phyloP scores from a whole-genome alignment of 1,284 basidiomycete genomes.

The Ustilago sp. region DNA sequence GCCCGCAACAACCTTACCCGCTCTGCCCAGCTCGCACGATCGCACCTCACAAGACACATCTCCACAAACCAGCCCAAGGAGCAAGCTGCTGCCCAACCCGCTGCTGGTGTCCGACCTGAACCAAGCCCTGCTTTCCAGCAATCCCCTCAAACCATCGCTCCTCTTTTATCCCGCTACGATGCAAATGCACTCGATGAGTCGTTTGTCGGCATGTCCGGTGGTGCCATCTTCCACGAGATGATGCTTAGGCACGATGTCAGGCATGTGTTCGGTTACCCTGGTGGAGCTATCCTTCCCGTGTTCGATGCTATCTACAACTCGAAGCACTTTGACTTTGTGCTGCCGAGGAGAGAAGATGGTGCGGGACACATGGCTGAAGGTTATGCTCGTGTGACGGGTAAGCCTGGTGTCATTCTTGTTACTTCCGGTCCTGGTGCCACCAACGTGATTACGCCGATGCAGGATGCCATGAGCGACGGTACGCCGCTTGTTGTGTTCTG shows the following conservation, averaged over 20 bases:
- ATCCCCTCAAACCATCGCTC: constrained; percentile 43
- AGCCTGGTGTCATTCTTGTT: constrained; percentile 96
- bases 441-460: constrained; percentile 97
- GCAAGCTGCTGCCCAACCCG: constrained; percentile 52
- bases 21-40: constrained; percentile 32
- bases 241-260: constrained; percentile 97
- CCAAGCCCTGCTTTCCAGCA: constrained; percentile 67
- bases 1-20: constrained; percentile 48
- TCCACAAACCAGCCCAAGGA: constrained; percentile 52
- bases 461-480: constrained; percentile 95
- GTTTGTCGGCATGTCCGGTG: constrained; percentile 93
- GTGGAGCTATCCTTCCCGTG: constrained; percentile 96
- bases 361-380: constrained; percentile 99
- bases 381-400: constrained; percentile 95
- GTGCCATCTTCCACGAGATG: constrained; percentile 99
- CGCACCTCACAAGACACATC: constrained; percentile 51
- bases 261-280: constrained; percentile 97
- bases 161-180: constrained; percentile 39
- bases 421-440: constrained; percentile 98
- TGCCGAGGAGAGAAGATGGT: constrained; percentile 96
- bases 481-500: constrained; percentile 94
- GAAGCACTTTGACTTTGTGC: constrained; percentile 91
- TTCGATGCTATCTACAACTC: constrained; percentile 99
- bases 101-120: constrained; percentile 53
- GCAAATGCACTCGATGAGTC: constrained; percentile 69